phyloP scores from a whole-genome alignment of 2,329 filamentous ascomycete genomes.

The Diplodia corticola region DNA sequence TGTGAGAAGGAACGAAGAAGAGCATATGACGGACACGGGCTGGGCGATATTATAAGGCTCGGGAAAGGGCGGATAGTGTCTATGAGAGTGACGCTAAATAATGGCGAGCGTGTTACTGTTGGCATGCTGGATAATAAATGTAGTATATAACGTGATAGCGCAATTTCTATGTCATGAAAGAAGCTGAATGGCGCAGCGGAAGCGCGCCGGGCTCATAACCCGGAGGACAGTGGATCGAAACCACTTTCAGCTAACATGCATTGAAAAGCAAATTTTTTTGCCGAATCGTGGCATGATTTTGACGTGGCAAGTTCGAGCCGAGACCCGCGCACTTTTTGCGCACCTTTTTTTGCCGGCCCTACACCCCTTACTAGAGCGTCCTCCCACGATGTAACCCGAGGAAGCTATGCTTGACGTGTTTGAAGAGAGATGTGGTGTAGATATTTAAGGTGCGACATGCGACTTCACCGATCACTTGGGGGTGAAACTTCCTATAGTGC shows the following conservation, averaged over 20 bases:
- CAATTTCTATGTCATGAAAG: no score
- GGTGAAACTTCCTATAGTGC: background rate
- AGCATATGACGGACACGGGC: no score
- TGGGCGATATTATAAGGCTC: no score
- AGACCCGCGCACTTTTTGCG: background rate
- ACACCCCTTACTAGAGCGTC: background rate
- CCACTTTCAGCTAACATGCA: slow-evolving; percentile 25
- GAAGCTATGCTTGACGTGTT: no score
- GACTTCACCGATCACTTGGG: background rate
- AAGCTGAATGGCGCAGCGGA: slow-evolving; percentile 26
- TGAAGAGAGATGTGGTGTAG: no score
- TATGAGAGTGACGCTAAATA: no score
- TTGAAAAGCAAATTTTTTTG: background rate
- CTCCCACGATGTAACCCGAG: no score
- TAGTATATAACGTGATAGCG: no score
- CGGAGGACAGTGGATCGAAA: slow-evolving; percentile 37
- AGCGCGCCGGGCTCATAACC: slow-evolving; percentile 36
- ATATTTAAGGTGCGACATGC: background rate
- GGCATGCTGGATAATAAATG: no score
- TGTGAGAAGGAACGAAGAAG: no score
- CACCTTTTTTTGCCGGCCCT: background rate
- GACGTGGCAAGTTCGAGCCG: slow-evolving; percentile 7
- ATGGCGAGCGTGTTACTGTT: no score
- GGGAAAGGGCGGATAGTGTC: no score
- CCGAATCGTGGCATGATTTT: background rate